phyloP scores from a whole-genome alignment of 306 rosid genomes.

The Lathyrus oleraceus region DNA sequence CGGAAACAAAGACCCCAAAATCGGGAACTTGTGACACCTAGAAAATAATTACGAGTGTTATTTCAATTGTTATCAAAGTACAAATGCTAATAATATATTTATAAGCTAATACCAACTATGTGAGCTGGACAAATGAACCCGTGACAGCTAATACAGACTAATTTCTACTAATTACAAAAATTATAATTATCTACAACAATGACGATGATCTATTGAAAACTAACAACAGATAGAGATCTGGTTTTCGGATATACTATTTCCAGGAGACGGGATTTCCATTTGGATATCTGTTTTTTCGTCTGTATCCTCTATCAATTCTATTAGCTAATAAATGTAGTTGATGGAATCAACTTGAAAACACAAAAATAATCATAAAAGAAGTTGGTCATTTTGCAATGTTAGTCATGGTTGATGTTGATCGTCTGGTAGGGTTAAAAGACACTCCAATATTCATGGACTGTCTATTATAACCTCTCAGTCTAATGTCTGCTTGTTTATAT shows the following conservation, averaged over 20 bases:
- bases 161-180: not conserved
- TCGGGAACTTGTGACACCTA: not conserved
- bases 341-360: slow-evolving; percentile 8
- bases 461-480: slow-evolving; percentile 8
- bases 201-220: not conserved
- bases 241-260: slow-evolving; percentile 4
- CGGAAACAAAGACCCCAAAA: not conserved
- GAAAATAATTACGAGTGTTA: not conserved
- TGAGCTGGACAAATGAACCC: not conserved
- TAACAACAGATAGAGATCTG: not conserved
- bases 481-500: slow-evolving; percentile 30
- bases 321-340: slow-evolving; percentile 13
- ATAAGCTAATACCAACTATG: not conserved
- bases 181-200: too few species aligned
- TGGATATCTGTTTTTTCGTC: not conserved
- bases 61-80: not conserved
- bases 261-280: slow-evolving; percentile 4
- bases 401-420: not conserved
- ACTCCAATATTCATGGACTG: slow-evolving; percentile 3
- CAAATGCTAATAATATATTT: not conserved
- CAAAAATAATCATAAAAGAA: not conserved
- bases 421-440: slow-evolving; percentile 24
- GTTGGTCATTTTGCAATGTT: slow-evolving; percentile 6
- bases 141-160: not conserved
- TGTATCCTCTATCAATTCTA: slow-evolving; percentile 5